Percentiles rank a stretch among this genome's conserved stretches.
phyloP scores from a whole-genome alignment of 2,329 filamentous ascomycete species.

The Camillea tinctor region DNA sequence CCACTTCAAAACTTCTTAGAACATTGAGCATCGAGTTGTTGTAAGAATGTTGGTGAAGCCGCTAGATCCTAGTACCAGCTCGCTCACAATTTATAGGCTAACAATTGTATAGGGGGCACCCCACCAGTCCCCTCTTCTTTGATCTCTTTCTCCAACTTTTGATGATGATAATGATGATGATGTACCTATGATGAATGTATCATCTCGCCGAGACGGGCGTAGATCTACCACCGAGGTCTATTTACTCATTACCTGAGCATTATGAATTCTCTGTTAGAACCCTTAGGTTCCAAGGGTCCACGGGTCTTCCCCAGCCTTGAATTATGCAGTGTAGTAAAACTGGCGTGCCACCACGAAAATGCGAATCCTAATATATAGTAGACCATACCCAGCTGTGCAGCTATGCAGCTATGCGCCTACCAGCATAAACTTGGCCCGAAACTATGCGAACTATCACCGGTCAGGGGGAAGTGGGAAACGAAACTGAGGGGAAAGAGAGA shows the following conservation, averaged over 20 bases:
- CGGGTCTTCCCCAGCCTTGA: constrained; percentile 16
- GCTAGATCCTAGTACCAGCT: no score
- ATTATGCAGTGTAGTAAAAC: background rate
- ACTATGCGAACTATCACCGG: background rate
- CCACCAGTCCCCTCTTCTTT: background rate
- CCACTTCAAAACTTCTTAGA: no score
- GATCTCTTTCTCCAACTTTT: constrained; percentile 14
- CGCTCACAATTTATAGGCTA: no score
- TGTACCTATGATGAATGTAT: no score
- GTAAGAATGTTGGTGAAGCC: no score
- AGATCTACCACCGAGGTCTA: constrained; percentile 1
- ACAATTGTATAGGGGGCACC: no score
- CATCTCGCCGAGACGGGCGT: background rate
- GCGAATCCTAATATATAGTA: background rate
- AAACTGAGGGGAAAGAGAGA: background rate
- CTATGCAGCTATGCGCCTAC: no score
- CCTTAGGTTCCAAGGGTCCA: no score
- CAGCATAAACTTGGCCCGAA: background rate
- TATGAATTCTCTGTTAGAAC: constrained; percentile 8
- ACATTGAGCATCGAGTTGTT: no score
- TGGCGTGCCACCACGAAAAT: background rate
- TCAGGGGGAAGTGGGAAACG: background rate
- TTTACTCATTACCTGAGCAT: constrained; percentile 25
- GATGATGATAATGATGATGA: background rate
- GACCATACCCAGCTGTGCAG: no score